phyloP scores from a whole-genome alignment of 176 grass and related monocot species.

The Cenchrus americanus region DNA sequence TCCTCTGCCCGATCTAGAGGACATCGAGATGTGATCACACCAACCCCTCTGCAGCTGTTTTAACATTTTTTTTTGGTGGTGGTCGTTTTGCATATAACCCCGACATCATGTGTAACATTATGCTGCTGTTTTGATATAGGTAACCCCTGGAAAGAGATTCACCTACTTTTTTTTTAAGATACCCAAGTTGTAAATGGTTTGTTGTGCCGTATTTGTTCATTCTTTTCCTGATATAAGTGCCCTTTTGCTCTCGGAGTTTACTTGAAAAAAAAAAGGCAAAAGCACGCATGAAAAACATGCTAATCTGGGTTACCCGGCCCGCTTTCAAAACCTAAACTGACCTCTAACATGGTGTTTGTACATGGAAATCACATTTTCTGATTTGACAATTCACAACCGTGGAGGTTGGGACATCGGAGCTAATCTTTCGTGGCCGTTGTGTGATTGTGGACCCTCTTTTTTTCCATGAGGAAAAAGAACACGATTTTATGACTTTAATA shows the following conservation, averaged over 20 bases:
- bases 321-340: not conserved
- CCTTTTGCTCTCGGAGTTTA: not conserved
- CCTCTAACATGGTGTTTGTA: not conserved
- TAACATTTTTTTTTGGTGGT: not conserved
- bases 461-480: not conserved
- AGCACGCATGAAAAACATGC: not conserved
- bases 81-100: constrained; percentile 19
- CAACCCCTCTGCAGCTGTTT: not conserved
- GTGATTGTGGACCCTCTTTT: not conserved
- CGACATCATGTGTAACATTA: constrained; percentile 29
- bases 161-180: constrained; percentile 1
- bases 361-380: not conserved
- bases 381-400: not conserved
- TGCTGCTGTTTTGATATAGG: constrained; percentile 29
- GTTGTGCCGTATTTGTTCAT: constrained; percentile 2
- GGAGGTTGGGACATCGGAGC: not conserved
- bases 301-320: not conserved
- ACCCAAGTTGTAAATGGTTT: constrained; percentile 44
- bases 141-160: not conserved
- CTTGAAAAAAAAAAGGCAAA: not conserved
- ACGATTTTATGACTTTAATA: constrained; percentile 2
- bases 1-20: constrained; percentile 82
- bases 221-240: not conserved
- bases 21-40: constrained; percentile 83
- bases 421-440: not conserved